Conservation (phyloP, 768 basidiomycete genomes). For the Tylopilus felleus region DNA sequence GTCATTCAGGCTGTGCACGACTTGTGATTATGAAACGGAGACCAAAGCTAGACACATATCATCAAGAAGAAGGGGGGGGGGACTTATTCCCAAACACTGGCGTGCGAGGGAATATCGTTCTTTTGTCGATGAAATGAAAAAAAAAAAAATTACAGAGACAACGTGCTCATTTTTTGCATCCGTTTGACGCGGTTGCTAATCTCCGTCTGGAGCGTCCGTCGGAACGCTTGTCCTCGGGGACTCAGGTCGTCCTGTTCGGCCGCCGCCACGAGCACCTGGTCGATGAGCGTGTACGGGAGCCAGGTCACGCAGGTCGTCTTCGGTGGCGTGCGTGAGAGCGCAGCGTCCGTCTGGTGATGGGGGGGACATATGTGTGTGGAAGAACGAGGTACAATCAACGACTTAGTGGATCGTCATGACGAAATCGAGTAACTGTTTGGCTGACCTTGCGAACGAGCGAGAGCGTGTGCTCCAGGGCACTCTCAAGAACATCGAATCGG, state of each 20-base stretch:
- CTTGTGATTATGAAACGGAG: slow-evolving; percentile 8
- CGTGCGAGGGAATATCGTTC: background rate
- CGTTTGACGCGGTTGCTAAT: slow-evolving; percentile 63
- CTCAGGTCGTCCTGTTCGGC: slow-evolving; percentile 50
- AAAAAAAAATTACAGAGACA: slow-evolving; percentile 17
- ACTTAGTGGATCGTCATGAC: slow-evolving; percentile 4
- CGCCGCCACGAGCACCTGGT: slow-evolving; percentile 72
- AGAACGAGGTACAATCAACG: slow-evolving; percentile 1
- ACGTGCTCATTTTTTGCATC: slow-evolving; percentile 61
- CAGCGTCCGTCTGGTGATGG: slow-evolving; percentile 51
- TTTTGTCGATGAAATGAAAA: background rate
- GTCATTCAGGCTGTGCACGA: background rate
- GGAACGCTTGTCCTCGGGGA: slow-evolving; percentile 36
- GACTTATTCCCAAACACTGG: background rate
- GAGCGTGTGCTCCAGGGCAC: slow-evolving; percentile 71
- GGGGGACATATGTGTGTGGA: slow-evolving; percentile 2
- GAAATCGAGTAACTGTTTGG: background rate
- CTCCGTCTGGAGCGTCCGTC: slow-evolving; percentile 54
- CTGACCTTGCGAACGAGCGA: slow-evolving; percentile 71
- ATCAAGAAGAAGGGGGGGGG: background rate
- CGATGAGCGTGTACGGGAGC: slow-evolving; percentile 81
- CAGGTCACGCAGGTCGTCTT: slow-evolving; percentile 63
- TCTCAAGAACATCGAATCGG: slow-evolving; percentile 73
- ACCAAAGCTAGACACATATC: background rate
- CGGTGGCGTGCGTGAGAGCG: slow-evolving; percentile 48